A percentile compares a stretch with the other conserved stretches of the same genome.
phyloP scores from a whole-genome alignment of 2,329 filamentous ascomycete genomes.

The Exophiala calicioides region DNA sequence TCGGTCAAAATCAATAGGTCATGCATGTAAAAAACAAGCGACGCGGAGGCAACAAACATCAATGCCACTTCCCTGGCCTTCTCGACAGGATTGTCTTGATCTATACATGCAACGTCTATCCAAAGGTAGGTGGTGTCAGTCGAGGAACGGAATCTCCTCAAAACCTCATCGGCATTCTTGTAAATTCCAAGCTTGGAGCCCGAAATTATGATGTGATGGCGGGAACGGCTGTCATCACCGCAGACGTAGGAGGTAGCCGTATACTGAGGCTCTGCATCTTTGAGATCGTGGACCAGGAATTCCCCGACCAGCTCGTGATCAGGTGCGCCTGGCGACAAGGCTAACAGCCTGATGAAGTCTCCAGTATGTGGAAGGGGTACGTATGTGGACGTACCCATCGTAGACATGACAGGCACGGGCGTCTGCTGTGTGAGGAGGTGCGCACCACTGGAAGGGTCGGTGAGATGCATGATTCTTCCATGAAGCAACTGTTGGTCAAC shows the following conservation, averaged over 20 bases:
- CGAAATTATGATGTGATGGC: constrained; percentile 4
- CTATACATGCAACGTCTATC: constrained; percentile 16
- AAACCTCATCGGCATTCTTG: constrained; percentile 17
- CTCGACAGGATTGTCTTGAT: constrained; percentile 14
- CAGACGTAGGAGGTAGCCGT: constrained; percentile 18
- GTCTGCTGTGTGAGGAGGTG: too few species aligned
- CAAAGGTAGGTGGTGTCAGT: constrained; percentile 6
- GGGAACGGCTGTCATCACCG: constrained; percentile 11
- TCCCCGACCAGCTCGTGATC: constrained; percentile 4
- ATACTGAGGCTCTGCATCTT: constrained; percentile 7
- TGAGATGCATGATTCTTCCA: too few species aligned
- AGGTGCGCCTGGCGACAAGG: constrained; percentile 6
- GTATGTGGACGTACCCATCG: constrained; percentile 2
- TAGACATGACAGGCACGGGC: too few species aligned
- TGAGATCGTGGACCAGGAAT: constrained; percentile 15
- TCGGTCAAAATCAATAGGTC: too few species aligned
- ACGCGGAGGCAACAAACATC: too few species aligned
- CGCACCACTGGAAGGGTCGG: too few species aligned
- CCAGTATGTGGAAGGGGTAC: constrained; percentile 9
- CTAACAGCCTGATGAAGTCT: constrained; percentile 13
- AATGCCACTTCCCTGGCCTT: constrained; percentile 18
- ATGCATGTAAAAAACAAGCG: too few species aligned
- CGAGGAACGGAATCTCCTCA: constrained; percentile 11
- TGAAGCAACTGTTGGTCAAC: too few species aligned
- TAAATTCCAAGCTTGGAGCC: constrained; percentile 14